Evolutionary conservation across 805 yeast genomes (phyloP).

Genomic region (Candida hungchunana): DNA sequence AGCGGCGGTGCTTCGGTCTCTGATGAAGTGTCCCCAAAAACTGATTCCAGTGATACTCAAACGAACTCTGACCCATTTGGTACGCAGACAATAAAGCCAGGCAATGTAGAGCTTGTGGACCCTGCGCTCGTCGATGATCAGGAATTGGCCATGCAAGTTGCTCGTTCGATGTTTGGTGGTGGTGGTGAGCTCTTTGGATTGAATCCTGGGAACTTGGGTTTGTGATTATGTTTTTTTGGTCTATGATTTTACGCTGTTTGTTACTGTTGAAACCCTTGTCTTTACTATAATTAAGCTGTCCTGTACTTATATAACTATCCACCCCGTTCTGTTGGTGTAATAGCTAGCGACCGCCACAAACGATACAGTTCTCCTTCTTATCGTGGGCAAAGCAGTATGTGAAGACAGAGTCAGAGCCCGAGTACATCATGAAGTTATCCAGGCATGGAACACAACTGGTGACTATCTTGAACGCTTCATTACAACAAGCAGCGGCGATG

Average conservation of each 20-base stretch:
- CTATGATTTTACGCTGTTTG: too few relatives aligned
- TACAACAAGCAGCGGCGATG: constrained; percentile 84
- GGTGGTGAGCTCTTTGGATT: too few relatives aligned
- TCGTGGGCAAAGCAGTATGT: constrained; percentile 67
- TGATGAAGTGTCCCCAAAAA: constrained; percentile 20
- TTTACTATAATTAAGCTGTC: too few relatives aligned
- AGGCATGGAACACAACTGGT: constrained; percentile 64
- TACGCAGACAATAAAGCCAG: constrained; percentile 1
- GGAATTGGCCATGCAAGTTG: constrained; percentile 26
- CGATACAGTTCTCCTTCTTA: constrained; percentile 60
- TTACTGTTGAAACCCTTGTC: too few relatives aligned
- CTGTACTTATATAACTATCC: too few relatives aligned
- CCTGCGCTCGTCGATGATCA: constrained; percentile 12
- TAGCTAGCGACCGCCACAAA: constrained; percentile 52
- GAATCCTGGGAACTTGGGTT: too few relatives aligned
- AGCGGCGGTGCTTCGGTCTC: constrained; percentile 8
- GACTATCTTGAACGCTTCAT: constrained; percentile 76
- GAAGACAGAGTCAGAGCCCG: constrained; percentile 77
- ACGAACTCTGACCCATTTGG: constrained; percentile 2
- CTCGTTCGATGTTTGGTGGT: constrained; percentile 26
- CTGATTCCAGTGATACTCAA: constrained; percentile 9
- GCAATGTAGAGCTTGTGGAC: background rate
- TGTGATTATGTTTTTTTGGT: too few relatives aligned
- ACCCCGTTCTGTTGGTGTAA: too few relatives aligned
- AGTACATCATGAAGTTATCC: constrained; percentile 80